Conservation (phyloP, 768 basidiomycete genomes). For the Pisolithus marmoratus region DNA sequence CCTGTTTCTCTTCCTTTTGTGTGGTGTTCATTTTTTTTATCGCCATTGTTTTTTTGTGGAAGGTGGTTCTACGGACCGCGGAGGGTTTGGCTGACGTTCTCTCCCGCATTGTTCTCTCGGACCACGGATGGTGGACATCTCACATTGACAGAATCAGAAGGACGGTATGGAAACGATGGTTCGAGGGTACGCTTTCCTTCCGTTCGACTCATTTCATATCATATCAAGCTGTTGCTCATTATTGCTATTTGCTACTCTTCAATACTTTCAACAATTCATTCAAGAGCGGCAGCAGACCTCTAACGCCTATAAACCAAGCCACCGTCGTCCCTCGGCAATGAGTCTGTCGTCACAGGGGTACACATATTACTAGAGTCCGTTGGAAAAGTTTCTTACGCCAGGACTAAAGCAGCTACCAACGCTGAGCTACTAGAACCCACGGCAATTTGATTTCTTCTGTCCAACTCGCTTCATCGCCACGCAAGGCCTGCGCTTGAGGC, state of each 20-base stretch:
- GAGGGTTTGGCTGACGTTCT: slow-evolving; percentile 10
- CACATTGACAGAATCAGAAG: slow-evolving; percentile 15
- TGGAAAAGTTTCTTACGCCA: not conserved
- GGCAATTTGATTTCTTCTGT: not conserved
- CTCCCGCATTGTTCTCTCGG: slow-evolving; percentile 18
- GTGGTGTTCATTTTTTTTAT: slow-evolving; percentile 5
- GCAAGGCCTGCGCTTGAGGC: not conserved
- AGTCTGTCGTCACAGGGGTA: not conserved
- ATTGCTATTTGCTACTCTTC: not conserved
- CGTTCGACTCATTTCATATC: not conserved
- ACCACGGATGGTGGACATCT: slow-evolving; percentile 8
- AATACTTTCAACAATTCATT: not conserved
- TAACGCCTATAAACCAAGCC: not conserved
- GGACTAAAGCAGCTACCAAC: not conserved
- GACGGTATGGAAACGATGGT: slow-evolving; percentile 16
- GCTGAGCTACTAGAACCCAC: not conserved
- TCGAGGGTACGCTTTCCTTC: slow-evolving; percentile 8
- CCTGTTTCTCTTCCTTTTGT: slow-evolving; percentile 19
- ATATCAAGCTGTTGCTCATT: not conserved
- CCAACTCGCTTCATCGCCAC: not conserved
- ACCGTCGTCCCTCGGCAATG: not conserved
- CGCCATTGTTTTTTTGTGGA: slow-evolving; percentile 29
- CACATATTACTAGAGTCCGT: not conserved
- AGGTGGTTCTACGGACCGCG: slow-evolving; percentile 12
- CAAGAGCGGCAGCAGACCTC: not conserved